These are phyloP conservation scores for Edaphochlamys debaryana DNA, from an alignment of 139 green algal species.

Conservation along the genomic window DNA sequence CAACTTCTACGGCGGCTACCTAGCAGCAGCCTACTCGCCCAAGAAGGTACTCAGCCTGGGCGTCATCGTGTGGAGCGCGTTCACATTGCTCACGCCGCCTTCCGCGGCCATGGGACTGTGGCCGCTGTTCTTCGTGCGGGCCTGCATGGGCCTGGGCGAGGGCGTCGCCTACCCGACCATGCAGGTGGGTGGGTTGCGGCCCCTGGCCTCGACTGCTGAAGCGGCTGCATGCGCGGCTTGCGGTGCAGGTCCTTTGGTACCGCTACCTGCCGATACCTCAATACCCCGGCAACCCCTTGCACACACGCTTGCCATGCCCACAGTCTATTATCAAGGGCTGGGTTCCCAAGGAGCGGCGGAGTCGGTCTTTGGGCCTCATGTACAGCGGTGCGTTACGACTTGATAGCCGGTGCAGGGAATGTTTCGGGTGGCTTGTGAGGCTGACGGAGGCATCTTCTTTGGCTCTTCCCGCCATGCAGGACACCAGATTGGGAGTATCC, in stretches of 20 bases:
- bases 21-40: constrained; percentile 60
- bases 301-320: neutral
- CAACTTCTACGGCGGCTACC: constrained; percentile 72
- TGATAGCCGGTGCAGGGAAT: too few species aligned
- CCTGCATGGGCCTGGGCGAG: constrained; percentile 81
- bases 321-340: constrained; percentile 56
- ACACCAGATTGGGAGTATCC: constrained; percentile 49
- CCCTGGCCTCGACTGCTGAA: too few species aligned
- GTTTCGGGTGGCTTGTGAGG: too few species aligned
- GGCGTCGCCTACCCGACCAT: constrained; percentile 87
- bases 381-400: constrained; percentile 46
- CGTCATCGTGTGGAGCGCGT: constrained; percentile 79
- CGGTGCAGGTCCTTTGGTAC: too few species aligned
- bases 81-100: constrained; percentile 81
- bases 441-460: too few species aligned
- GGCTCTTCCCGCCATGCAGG: too few species aligned
- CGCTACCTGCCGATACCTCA: neutral
- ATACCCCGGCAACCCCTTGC: too few species aligned
- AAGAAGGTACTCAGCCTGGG: constrained; percentile 74
- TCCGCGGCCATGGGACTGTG: constrained; percentile 52
- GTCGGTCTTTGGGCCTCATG: constrained; percentile 33
- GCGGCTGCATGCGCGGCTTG: too few species aligned
- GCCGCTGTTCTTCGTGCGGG: constrained; percentile 56
- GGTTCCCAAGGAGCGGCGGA: constrained; percentile 32
- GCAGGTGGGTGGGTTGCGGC: constrained; percentile 44